These are phyloP conservation scores for Magnaporthiopsis poae DNA, from an alignment of 2,329 filamentous ascomycete genomes.

Conservation along the genomic window DNA sequence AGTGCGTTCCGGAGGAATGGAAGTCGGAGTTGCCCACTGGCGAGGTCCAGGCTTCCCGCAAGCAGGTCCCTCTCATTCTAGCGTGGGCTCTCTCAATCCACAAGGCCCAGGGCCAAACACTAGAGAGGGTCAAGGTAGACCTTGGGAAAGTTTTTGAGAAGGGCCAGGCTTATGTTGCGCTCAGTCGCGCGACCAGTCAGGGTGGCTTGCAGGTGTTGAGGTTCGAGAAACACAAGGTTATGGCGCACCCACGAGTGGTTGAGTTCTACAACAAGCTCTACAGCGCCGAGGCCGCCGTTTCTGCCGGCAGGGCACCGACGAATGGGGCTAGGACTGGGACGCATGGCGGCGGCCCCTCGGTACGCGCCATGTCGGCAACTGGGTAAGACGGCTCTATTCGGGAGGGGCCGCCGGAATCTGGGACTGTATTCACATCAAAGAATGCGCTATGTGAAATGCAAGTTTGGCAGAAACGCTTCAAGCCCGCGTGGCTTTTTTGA, in stretches of 20 bases:
- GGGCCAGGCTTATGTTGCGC: constrained; percentile 91
- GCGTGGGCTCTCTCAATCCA: constrained; percentile 97
- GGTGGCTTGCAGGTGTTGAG: constrained; percentile 76
- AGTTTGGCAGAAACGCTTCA: too few species aligned
- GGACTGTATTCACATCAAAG: neutral
- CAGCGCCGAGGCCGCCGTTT: constrained; percentile 47
- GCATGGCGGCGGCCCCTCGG: neutral
- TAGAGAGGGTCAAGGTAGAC: constrained; percentile 90
- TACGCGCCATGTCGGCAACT: neutral
- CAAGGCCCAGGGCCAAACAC: constrained; percentile 91
- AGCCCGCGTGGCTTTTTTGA: neutral
- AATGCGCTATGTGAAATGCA: neutral
- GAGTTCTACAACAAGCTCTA: constrained; percentile 77
- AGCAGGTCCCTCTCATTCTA: constrained; percentile 76
- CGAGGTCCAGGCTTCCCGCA: constrained; percentile 79
- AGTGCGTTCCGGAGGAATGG: constrained; percentile 84
- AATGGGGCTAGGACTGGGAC: neutral
- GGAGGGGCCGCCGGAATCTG: too few species aligned
- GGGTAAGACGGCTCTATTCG: neutral
- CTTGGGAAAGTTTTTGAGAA: constrained; percentile 89
- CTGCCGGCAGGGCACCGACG: constrained; percentile 12
- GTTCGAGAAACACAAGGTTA: constrained; percentile 83
- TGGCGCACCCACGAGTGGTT: constrained; percentile 81
- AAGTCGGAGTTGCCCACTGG: constrained; percentile 95
- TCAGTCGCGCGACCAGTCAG: constrained; percentile 84